A percentile compares a stretch with the other conserved stretches of the same genome.
Evolutionary conservation across 768 basidiomycete species (phyloP).

Genomic region (Clavaria fumosa): DNA sequence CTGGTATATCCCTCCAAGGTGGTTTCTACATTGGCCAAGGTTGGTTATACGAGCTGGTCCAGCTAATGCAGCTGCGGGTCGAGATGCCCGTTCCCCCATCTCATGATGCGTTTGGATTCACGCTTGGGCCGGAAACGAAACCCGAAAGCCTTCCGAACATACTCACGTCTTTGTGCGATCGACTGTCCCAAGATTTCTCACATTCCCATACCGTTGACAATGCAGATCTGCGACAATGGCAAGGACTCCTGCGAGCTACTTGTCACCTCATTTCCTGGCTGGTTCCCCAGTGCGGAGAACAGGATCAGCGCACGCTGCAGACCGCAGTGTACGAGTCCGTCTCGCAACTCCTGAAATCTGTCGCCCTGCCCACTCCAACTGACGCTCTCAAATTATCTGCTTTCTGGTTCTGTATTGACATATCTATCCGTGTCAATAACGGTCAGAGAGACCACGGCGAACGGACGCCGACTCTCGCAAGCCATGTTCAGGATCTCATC

Average conservation of each 20-base stretch:
- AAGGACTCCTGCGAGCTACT: conserved; percentile 22
- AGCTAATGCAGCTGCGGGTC: conserved; percentile 22
- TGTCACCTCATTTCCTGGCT: conserved; percentile 35
- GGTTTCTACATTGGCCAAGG: not conserved
- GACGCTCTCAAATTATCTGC: conserved; percentile 27
- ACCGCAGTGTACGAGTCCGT: conserved; percentile 23
- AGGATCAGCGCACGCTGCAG: conserved; percentile 18
- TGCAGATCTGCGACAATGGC: conserved; percentile 24
- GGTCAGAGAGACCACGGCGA: conserved; percentile 11
- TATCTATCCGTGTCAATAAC: conserved; percentile 28
- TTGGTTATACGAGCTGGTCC: conserved; percentile 2
- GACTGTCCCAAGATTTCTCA: conserved; percentile 24
- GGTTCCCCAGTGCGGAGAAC: conserved; percentile 20
- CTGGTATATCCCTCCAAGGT: not conserved
- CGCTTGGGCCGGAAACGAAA: conserved; percentile 28
- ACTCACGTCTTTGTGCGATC: conserved; percentile 33
- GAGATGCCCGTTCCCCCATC: conserved; percentile 32
- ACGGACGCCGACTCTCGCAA: conserved; percentile 6
- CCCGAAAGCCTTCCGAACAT: conserved; percentile 28
- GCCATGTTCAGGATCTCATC: conserved; percentile 17
- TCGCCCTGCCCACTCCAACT: conserved; percentile 18
- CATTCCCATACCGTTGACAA: conserved; percentile 22
- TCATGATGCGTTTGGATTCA: conserved; percentile 25
- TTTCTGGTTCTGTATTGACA: conserved; percentile 54
- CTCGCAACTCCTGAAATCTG: conserved; percentile 21